A percentile compares a stretch with the other conserved stretches of the same genome.
Evolutionary conservation across 2,329 filamentous ascomycete species (phyloP).

Genomic region (Ophiostoma quercus): DNA sequence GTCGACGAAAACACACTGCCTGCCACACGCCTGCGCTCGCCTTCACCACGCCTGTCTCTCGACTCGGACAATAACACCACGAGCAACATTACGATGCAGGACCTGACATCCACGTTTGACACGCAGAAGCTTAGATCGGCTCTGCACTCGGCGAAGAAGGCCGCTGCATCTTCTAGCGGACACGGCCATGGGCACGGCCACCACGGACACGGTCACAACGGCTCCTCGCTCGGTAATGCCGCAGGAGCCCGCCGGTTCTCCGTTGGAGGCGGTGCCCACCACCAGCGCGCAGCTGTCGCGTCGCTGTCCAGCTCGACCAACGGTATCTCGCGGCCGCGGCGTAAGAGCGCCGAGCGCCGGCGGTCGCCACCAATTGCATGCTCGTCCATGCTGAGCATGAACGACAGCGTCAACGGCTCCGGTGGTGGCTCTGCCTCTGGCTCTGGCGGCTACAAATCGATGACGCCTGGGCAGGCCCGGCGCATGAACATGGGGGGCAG

Average conservation of each 20-base stretch:
- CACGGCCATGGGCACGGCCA: background rate
- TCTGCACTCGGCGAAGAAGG: constrained; percentile 48
- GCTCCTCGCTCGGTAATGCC: background rate
- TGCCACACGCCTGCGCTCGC: constrained; percentile 22
- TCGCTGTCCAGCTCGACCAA: constrained; percentile 46
- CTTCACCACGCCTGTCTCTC: constrained; percentile 22
- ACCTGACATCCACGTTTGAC: constrained; percentile 43
- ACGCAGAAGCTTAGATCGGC: constrained; percentile 51
- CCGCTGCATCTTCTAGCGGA: constrained; percentile 33
- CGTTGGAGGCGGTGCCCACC: constrained; percentile 26
- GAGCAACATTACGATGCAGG: constrained; percentile 6
- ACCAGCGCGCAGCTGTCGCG: constrained; percentile 33
- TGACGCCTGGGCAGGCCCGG: constrained; percentile 53
- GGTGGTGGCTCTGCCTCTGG: constrained; percentile 23
- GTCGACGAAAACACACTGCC: constrained; percentile 51
- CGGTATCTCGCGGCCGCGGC: constrained; percentile 49
- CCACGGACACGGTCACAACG: background rate
- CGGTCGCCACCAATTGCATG: constrained; percentile 51
- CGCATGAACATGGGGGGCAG: constrained; percentile 52
- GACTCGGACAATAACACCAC: constrained; percentile 18
- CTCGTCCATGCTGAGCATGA: constrained; percentile 38
- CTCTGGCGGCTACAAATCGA: constrained; percentile 29
- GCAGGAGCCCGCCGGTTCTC: constrained; percentile 23
- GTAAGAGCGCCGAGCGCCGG: constrained; percentile 47
- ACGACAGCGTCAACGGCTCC: constrained; percentile 31